Base-by-base conservation (phyloP, 306 rosid species). In the Luffa acutangula region DNA sequence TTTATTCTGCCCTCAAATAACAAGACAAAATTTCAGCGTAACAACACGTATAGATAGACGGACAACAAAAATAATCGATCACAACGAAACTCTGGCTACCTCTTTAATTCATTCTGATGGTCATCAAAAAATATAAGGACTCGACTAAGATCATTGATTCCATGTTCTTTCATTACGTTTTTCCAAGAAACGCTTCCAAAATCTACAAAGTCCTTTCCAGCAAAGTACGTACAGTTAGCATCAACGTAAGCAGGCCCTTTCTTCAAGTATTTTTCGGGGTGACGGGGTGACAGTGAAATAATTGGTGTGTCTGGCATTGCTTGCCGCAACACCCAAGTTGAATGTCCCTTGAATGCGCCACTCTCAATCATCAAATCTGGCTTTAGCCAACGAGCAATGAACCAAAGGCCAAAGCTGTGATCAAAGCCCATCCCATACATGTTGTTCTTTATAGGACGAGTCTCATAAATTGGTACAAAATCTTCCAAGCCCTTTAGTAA, bases 361-460 rank as follows among this genome's bases (percentile, higher is more conserved):
- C 98, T 96, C 90, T 91, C 99, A 1, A 96, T 91, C 97, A 96
- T 91, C 87, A 96, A 81, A 80, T 91, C 90, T 1, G 98, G 99
- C 89, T 93, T 91, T 80, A 96, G 83, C 99, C 96, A 96, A 25
- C 86, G 90, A 5, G 94, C 85, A 67, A 93, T 89, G 87, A 93
- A 96, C 99, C 99, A 96, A 75, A 96, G 99, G 60, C 99, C 99
- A 87, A 93, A 93, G 89, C 99, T 96, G 89, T 96, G 99, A 83
- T 96, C 99, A 78, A 96, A 96, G 66, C 98, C 99, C 99, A 96
- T 96, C 66, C 99, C 99, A 62, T 70, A 88, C 98, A 93, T 73
- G 84, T 96, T 93, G 81, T 91, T 93, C 65, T 89, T 85, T 34
- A 96, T 93, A 36, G 99, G 99, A 64, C 98, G 86, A 21, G 96